Evolutionary conservation across 2,329 filamentous ascomycete species (phyloP), one percentile per base, ranked within the genome.

Genomic region (Colletotrichum filicis): DNA sequence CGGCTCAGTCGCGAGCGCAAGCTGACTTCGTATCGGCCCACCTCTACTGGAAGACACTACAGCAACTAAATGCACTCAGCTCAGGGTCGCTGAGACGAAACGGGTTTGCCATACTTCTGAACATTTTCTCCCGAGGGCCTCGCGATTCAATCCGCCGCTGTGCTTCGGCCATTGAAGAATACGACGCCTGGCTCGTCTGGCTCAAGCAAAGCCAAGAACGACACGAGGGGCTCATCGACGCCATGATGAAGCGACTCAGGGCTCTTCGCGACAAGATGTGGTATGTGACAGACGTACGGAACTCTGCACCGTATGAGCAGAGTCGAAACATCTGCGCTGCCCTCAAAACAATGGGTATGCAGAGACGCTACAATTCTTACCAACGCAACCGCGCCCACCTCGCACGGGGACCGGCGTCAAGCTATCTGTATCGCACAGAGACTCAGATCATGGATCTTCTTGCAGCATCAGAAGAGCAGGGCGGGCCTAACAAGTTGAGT

Each of bases 211-310:
- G 92, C 28, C 92, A 96, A 78, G 93, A 95, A 78, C 90, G 93
- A 3, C 92, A 95, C 60, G 94, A 96, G 77, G 89, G 88, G 3
- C 88, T 91, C 14, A 92, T 95, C 46, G 92, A 95, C 53, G 87
- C 90, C 5, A 94, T 95, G 90, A 93, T 94, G 87, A 87, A 88
- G 71, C 90, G 91, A 5, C 87, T 97, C 49, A 90, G 92, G 70
- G 92, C 93, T 26, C 87, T 98, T 52, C 91, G 97, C 55, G 94
- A 98, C 81, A 98, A 98, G 86, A 98, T 98, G 94, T 99, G 97
- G 97, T 99, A 97, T 80, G 94, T 97, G 73, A 96, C 94, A 1
- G 95, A 98, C 81, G 95, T 98, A 32, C 93, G 94, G 74, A 95
- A 96, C 78, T 98, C 97, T 4, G 93, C 92, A 61, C 91, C 92